Conservation (phyloP, 2,329 filamentous ascomycete genomes). For the Pseudogymnoascus sp. region DNA sequence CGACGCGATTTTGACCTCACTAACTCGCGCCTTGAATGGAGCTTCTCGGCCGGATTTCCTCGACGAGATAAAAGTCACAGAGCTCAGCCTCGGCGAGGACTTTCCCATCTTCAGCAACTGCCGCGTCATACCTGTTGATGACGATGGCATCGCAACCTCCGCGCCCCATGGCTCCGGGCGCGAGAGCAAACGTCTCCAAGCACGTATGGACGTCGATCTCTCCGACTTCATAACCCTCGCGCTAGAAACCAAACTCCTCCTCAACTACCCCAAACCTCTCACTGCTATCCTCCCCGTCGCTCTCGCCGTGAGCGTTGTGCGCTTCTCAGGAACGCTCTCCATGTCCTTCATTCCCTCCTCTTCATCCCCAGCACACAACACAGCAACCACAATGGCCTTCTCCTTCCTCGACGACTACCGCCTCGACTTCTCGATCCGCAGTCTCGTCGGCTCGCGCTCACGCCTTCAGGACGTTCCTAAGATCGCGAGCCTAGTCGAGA, state of each 20-base stretch:
- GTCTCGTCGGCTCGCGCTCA: slow-evolving; percentile 69
- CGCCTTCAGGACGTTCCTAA: slow-evolving; percentile 79
- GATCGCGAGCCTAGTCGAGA: slow-evolving; percentile 75
- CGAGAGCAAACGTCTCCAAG: slow-evolving; percentile 65
- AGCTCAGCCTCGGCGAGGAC: slow-evolving; percentile 89
- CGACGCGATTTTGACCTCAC: slow-evolving; percentile 75
- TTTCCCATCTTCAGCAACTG: slow-evolving; percentile 99
- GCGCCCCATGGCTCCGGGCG: slow-evolving; percentile 18
- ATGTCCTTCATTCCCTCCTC: slow-evolving; percentile 76
- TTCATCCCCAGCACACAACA: slow-evolving; percentile 55
- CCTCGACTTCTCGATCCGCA: slow-evolving; percentile 72
- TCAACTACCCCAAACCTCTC: slow-evolving; percentile 88
- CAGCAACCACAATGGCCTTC: slow-evolving; percentile 84
- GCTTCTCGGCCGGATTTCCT: slow-evolving; percentile 79
- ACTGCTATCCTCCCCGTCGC: slow-evolving; percentile 88
- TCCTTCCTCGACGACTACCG: slow-evolving; percentile 87
- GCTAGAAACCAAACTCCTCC: slow-evolving; percentile 82
- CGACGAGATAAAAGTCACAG: slow-evolving; percentile 86
- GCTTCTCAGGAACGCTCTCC: slow-evolving; percentile 89
- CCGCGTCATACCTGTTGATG: slow-evolving; percentile 82
- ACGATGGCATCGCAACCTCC: slow-evolving; percentile 49
- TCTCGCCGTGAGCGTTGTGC: slow-evolving; percentile 79
- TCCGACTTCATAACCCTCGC: slow-evolving; percentile 93
- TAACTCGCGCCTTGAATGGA: slow-evolving; percentile 84
- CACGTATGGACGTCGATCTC: slow-evolving; percentile 92